Percentiles rank a stretch among this genome's conserved stretches.
Conservation (phyloP, 1,284 basidiomycete species). For the Sporisorium exsertum region DNA sequence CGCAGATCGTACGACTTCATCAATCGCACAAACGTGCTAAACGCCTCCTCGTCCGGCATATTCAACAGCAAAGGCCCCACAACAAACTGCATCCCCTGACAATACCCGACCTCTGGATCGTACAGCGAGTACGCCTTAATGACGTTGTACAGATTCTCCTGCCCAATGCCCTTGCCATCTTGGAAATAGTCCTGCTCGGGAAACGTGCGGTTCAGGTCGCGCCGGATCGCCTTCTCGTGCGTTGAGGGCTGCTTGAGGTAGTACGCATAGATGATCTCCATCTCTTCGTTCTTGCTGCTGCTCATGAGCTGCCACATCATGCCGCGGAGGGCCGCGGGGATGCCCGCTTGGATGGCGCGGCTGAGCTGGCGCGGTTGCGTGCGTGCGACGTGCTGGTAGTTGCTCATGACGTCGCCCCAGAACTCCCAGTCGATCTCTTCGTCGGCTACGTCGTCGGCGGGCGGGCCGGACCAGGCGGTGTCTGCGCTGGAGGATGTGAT, state of each 20-base stretch:
- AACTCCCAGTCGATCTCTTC: slow-evolving; percentile 78
- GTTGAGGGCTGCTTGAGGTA: slow-evolving; percentile 84
- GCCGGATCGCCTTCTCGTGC: slow-evolving; percentile 92
- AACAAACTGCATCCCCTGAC: slow-evolving; percentile 88
- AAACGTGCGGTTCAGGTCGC: slow-evolving; percentile 91
- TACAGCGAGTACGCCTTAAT: slow-evolving; percentile 97
- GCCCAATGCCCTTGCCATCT: slow-evolving; percentile 85
- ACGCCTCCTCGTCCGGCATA: slow-evolving; percentile 78
- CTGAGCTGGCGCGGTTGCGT: slow-evolving; percentile 75
- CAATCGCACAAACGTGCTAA: slow-evolving; percentile 92
- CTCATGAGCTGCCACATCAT: slow-evolving; percentile 99
- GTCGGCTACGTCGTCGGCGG: slow-evolving; percentile 39
- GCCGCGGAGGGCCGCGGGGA: slow-evolving; percentile 85
- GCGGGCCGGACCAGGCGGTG: slow-evolving; percentile 29
- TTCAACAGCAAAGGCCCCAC: slow-evolving; percentile 92
- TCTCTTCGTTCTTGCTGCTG: slow-evolving; percentile 83
- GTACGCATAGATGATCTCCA: slow-evolving; percentile 85
- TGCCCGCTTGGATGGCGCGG: slow-evolving; percentile 89
- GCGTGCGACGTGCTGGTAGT: slow-evolving; percentile 72
- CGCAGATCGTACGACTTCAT: slow-evolving; percentile 97
- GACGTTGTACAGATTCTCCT: slow-evolving; percentile 96
- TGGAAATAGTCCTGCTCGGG: slow-evolving; percentile 97
- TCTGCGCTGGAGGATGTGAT: slow-evolving; percentile 8
- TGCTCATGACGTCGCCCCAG: slow-evolving; percentile 92
- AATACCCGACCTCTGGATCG: slow-evolving; percentile 95